A percentile compares a stretch with the other conserved stretches of the same genome.
These are phyloP conservation scores for Leccinum pellstonianum DNA, from an alignment of 768 basidiomycete species.

Conservation along the genomic window DNA sequence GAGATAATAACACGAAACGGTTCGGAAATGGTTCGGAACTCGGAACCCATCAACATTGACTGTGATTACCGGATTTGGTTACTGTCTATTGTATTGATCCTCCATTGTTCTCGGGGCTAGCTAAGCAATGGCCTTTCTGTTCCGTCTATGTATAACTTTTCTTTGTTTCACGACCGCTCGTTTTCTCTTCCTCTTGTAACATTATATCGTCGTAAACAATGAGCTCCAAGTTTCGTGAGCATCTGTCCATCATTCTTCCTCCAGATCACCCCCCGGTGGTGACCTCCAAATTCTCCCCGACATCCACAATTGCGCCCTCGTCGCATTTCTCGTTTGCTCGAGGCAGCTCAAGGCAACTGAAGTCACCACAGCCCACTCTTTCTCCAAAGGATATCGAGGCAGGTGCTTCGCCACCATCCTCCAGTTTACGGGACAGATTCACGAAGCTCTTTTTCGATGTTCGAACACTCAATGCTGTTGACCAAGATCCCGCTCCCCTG, in stretches of 20 bases:
- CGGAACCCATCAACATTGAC: not conserved
- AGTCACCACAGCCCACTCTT: not conserved
- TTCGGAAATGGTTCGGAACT: constrained; percentile 3
- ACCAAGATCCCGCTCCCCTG: constrained; percentile 27
- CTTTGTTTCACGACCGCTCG: constrained; percentile 6
- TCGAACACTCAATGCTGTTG: constrained; percentile 26
- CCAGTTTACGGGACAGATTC: constrained; percentile 33
- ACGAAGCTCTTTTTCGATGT: constrained; percentile 39
- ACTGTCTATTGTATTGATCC: constrained; percentile 13
- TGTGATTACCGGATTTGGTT: constrained; percentile 18
- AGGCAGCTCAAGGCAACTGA: constrained; percentile 13
- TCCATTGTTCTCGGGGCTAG: constrained; percentile 21
- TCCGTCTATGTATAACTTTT: constrained; percentile 2
- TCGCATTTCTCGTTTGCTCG: constrained; percentile 28
- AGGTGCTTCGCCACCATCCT: constrained; percentile 17
- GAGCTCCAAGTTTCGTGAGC: constrained; percentile 33
- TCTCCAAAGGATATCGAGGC: constrained; percentile 30
- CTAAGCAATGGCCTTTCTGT: constrained; percentile 3
- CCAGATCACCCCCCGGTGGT: constrained; percentile 22
- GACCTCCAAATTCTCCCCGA: constrained; percentile 44
- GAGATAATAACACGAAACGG: not conserved
- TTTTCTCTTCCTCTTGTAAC: constrained; percentile 6
- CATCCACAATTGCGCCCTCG: constrained; percentile 36
- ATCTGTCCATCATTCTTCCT: constrained; percentile 25
- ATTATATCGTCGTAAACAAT: constrained; percentile 11